Base-by-base conservation (phyloP, 1,284 basidiomycete genomes). In the Pseudozyma tsukubaensis region DNA sequence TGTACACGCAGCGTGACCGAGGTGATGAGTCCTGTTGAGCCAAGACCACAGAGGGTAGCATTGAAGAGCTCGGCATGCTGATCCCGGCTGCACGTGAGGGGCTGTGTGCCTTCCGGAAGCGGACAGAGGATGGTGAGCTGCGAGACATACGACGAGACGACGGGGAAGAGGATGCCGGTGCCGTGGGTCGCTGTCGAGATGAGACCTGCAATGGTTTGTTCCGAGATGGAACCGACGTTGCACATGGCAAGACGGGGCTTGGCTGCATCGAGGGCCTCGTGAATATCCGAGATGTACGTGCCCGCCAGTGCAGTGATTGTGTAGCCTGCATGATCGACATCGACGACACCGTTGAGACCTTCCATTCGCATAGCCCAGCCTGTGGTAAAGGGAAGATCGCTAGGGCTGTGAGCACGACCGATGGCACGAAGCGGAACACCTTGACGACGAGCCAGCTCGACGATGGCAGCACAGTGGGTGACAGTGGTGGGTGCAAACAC, bases 141-240 rank as follows among this genome's bases (percentile, higher is more conserved):
- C 62, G 89, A 88, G 42, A 96, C 93, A 77, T 92, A 89, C 5
- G 91, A 91, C 5, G 93, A 94, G 63, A 99, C 89, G 73, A 94
- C 92, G 59, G 91, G 90, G 85, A 90, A 95, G 44, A 86, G 81
- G 69, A 92, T 88, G 36, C 97, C 96, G 3, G 92, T 91, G 52
- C 96, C 96, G 86, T 99, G 96, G 0, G 95, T 95, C 4, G 94
- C 94, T 45, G 97, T 99, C 11, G 94, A 92, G 81, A 99, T 89
- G 72, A 95, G 89, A 36, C 96, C 96, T n/a, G 89, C 95, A 71
- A 99, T 88, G 3, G 94, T 94, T 85, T 98, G 96, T 85, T 97
- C 94, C 42, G 94, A 96, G 83, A 99, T 98, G 43, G 94, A 96
- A 43, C 97, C 97, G 69, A 98, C 88, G 85, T 94, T 97, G 81